Conservation (phyloP, 2,329 filamentous ascomycete species). For the Rutstroemia sydowiana region DNA sequence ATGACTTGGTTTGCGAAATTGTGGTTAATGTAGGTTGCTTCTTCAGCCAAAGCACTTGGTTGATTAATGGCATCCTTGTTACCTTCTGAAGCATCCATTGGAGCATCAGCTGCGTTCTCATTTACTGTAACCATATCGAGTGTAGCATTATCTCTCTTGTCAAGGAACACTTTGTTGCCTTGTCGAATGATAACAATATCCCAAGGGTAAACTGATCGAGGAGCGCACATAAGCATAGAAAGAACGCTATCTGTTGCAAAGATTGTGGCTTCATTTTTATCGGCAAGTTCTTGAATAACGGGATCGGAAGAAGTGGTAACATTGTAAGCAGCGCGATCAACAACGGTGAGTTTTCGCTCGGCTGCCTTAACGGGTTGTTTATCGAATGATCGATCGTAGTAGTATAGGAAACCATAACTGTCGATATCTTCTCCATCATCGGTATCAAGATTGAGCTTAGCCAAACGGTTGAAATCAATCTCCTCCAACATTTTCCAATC, state of each 20-base stretch:
- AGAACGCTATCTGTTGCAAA: constrained; percentile 96
- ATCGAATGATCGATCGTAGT: constrained; percentile 94
- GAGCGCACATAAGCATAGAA: constrained; percentile 98
- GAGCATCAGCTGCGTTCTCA: constrained; percentile 94
- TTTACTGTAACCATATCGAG: constrained; percentile 98
- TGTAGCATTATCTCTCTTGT: constrained; percentile 93
- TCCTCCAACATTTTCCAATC: constrained; percentile 96
- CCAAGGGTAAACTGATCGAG: constrained; percentile 96
- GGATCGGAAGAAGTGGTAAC: constrained; percentile 95
- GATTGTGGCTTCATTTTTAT: constrained; percentile 92
- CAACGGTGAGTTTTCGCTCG: constrained; percentile 77
- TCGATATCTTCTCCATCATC: constrained; percentile 94
- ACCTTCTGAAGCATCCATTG: constrained; percentile 82
- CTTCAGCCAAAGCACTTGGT: constrained; percentile 84
- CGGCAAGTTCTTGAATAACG: constrained; percentile 91
- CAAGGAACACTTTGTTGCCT: constrained; percentile 94
- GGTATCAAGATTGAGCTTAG: constrained; percentile 91
- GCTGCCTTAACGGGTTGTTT: constrained; percentile 84
- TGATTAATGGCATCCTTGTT: constrained; percentile 95
- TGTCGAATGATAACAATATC: constrained; percentile 91
- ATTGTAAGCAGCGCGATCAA: constrained; percentile 96
- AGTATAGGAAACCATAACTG: constrained; percentile 94
- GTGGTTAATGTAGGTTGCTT: constrained; percentile 99
- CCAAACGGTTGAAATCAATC: constrained; percentile 93
- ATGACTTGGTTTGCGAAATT: constrained; percentile 98